phyloP scores from a whole-genome alignment of 2,329 filamentous ascomycete genomes.

The Coccinonectria pachysandricola region DNA sequence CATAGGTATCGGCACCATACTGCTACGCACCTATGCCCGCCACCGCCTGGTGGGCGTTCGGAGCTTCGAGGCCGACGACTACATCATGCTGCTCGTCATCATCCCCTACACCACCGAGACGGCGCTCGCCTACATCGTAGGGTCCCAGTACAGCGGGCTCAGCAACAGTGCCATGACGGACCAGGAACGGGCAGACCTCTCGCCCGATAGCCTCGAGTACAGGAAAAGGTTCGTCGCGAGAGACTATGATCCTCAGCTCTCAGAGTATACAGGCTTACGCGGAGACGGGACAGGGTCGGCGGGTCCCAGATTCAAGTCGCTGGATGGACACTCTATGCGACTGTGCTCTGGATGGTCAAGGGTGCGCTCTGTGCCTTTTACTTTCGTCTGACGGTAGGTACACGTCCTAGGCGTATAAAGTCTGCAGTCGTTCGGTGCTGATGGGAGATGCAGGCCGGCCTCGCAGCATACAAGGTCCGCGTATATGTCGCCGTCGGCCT shows the following conservation, averaged over 20 bases:
- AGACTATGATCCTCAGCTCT: too few relatives aligned
- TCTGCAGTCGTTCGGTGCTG: too few relatives aligned
- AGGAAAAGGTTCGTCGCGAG: constrained; percentile 10
- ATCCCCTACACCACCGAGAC: constrained; percentile 18
- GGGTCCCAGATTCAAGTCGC: constrained; percentile 44
- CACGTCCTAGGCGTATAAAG: too few relatives aligned
- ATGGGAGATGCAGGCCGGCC: too few relatives aligned
- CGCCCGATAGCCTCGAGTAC: constrained; percentile 31
- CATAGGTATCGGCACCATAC: constrained; percentile 37
- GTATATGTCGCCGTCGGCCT: constrained; percentile 25
- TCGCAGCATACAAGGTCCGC: constrained; percentile 10
- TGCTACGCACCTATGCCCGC: constrained; percentile 38
- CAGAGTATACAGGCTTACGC: neutral
- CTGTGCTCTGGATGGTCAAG: constrained; percentile 42
- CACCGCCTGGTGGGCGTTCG: constrained; percentile 28
- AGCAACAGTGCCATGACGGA: constrained; percentile 42
- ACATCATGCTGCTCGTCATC: constrained; percentile 22
- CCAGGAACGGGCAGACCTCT: constrained; percentile 30
- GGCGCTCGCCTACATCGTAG: constrained; percentile 25
- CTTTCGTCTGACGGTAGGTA: constrained; percentile 35
- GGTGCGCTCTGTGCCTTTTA: constrained; percentile 42
- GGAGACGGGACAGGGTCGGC: constrained; percentile 25
- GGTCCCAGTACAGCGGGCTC: constrained; percentile 29
- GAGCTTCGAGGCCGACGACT: constrained; percentile 37
- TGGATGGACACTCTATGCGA: constrained; percentile 40